These are phyloP conservation scores for Chaetoscypha palmicola DNA, from an alignment of 2,329 filamentous ascomycete species.

Conservation along the genomic window DNA sequence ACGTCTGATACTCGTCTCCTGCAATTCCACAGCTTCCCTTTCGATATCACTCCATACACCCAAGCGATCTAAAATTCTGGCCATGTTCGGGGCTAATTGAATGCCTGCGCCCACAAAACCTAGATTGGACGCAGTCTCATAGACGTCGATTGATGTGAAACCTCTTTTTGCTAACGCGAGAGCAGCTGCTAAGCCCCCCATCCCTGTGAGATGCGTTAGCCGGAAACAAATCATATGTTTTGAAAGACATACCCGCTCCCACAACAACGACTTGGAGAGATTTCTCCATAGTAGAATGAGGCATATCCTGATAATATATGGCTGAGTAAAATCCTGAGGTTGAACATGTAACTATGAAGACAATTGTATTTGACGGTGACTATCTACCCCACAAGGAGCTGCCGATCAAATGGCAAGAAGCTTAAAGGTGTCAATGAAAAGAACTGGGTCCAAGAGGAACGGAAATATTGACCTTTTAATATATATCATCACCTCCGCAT, in stretches of 20 bases:
- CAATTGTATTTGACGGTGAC: no score
- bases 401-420: no score
- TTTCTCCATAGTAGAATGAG: no score
- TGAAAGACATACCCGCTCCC: constrained; percentile 1
- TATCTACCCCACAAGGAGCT: no score
- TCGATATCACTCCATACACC: constrained; percentile 68
- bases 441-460: no score
- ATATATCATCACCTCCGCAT: no score
- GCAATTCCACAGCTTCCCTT: constrained; percentile 62
- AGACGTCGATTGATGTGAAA: constrained; percentile 67
- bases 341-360: no score
- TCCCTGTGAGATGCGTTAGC: constrained; percentile 43
- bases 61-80: constrained; percentile 63
- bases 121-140: constrained; percentile 63
- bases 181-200: constrained; percentile 69
- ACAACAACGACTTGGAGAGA: constrained; percentile 2
- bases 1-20: constrained; percentile 66
- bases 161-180: constrained; percentile 70
- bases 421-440: no score
- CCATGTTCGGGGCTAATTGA: constrained; percentile 77
- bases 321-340: no score
- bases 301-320: no score
- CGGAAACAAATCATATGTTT: not conserved
- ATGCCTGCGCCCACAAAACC: constrained; percentile 83
- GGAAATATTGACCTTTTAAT: no score